Percentiles rank a stretch among this genome's conserved stretches.
Conservation (phyloP, 441 rosid genomes). For the Bruguiera hainesii region DNA sequence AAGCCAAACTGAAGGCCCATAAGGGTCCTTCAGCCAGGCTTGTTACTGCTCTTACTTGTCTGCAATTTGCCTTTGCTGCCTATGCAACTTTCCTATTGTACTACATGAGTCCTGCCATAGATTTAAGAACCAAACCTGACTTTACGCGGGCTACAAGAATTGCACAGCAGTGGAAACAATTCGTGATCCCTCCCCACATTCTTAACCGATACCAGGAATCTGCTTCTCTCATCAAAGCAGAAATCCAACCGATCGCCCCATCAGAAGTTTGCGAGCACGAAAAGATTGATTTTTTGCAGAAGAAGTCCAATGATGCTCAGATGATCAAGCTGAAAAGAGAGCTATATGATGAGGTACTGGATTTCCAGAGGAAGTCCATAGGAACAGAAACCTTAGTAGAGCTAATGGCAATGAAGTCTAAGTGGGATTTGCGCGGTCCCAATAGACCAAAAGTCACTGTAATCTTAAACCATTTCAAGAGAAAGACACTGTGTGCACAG, state of each 20-base stretch:
- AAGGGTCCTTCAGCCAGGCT: slow-evolving; percentile 49
- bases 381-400: slow-evolving; percentile 67
- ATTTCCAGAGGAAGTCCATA: slow-evolving; percentile 50
- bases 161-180: slow-evolving; percentile 66
- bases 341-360: slow-evolving; percentile 55
- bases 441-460: slow-evolving; percentile 71
- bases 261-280: slow-evolving; percentile 75
- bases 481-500: slow-evolving; percentile 92
- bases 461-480: slow-evolving; percentile 87
- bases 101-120: slow-evolving; percentile 84
- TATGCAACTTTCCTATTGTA: slow-evolving; percentile 88
- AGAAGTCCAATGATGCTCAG: slow-evolving; percentile 66
- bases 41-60: slow-evolving; percentile 67
- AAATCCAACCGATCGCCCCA: slow-evolving; percentile 36
- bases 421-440: slow-evolving; percentile 65
- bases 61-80: slow-evolving; percentile 81
- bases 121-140: slow-evolving; percentile 72
- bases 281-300: slow-evolving; percentile 83
- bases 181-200: slow-evolving; percentile 72
- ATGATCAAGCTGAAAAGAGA: slow-evolving; percentile 85
- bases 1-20: slow-evolving; percentile 37
- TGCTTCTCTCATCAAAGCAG: slow-evolving; percentile 33
- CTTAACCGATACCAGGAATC: slow-evolving; percentile 57
- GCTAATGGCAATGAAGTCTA: slow-evolving; percentile 75
- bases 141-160: slow-evolving; percentile 84